These are phyloP conservation scores for Beta lomatogona DNA, from an alignment of 179 eudicot genomes.

Conservation along the genomic window DNA sequence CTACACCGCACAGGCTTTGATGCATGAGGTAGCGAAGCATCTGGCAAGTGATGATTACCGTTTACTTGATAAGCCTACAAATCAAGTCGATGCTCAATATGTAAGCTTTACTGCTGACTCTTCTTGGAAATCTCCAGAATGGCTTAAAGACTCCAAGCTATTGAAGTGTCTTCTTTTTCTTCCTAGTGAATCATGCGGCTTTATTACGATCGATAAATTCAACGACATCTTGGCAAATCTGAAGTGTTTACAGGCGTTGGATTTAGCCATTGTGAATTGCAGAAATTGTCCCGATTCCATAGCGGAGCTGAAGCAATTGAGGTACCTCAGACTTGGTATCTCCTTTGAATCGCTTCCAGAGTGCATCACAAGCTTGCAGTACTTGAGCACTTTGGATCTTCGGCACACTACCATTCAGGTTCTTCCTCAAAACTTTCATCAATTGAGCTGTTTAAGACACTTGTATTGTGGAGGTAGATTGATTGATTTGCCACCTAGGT, in stretches of 20 bases:
- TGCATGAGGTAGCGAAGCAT: conserved; percentile 13
- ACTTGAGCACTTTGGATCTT: conserved; percentile 23
- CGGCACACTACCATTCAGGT: not conserved
- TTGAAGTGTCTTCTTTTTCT: conserved; percentile 7
- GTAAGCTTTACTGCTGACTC: not conserved
- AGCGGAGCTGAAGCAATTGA: conserved; percentile 19
- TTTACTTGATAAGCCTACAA: not conserved
- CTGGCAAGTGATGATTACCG: not conserved
- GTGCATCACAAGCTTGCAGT: conserved; percentile 10
- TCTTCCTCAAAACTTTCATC: conserved; percentile 1
- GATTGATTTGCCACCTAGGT: conserved; percentile 13
- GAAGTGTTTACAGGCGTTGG: conserved; percentile 8
- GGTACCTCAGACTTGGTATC: conserved; percentile 24
- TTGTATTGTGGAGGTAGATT: not conserved
- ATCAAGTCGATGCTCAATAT: not conserved
- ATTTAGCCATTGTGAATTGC: not conserved
- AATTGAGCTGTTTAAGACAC: conserved; percentile 21
- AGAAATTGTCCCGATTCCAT: conserved; percentile 4
- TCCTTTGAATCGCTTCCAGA: not conserved
- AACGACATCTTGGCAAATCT: not conserved
- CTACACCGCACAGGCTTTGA: conserved; percentile 8
- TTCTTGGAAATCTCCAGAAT: conserved; percentile 2
- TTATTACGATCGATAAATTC: not conserved
- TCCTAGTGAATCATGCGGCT: not conserved
- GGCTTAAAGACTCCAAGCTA: not conserved